A percentile compares a stretch with the other conserved stretches of the same genome.
Conservation (phyloP, 441 rosid genomes). For the Adansonia gregorii region DNA sequence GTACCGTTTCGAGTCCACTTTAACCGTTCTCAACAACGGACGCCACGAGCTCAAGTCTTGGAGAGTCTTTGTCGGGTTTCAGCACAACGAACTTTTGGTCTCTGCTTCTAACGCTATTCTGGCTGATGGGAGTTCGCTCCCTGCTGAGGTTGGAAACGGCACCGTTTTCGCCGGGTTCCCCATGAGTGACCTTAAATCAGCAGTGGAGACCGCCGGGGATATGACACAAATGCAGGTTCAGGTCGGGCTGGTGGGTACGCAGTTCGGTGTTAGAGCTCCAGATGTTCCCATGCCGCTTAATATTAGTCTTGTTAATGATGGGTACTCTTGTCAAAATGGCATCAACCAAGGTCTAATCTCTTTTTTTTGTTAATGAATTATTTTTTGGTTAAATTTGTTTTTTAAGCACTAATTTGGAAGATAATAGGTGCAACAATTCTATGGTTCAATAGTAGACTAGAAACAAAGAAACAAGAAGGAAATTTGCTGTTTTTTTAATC, state of each 20-base stretch:
- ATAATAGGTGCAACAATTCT: neutral
- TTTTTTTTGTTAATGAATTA: neutral
- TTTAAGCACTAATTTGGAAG: neutral
- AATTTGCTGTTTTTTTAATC: neutral
- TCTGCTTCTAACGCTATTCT: conserved; percentile 41
- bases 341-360: conserved; percentile 33
- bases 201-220: conserved; percentile 59
- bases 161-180: conserved; percentile 49
- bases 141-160: conserved; percentile 51
- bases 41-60: conserved; percentile 56
- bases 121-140: conserved; percentile 49
- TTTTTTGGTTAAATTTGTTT: neutral
- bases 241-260: conserved; percentile 52
- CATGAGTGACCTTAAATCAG: conserved; percentile 48
- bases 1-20: conserved; percentile 52
- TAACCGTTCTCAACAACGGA: conserved; percentile 54
- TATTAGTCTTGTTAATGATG: conserved; percentile 50
- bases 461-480: neutral
- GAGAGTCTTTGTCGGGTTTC: conserved; percentile 60
- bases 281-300: conserved; percentile 46
- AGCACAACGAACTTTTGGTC: conserved; percentile 47
- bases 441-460: neutral
- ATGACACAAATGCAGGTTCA: conserved; percentile 36
- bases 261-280: conserved; percentile 43
- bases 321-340: conserved; percentile 48